Evolutionary conservation across 2,329 filamentous ascomycete species (phyloP), one percentile per base, ranked within the genome.

Genomic region (Daldinia sp.): DNA sequence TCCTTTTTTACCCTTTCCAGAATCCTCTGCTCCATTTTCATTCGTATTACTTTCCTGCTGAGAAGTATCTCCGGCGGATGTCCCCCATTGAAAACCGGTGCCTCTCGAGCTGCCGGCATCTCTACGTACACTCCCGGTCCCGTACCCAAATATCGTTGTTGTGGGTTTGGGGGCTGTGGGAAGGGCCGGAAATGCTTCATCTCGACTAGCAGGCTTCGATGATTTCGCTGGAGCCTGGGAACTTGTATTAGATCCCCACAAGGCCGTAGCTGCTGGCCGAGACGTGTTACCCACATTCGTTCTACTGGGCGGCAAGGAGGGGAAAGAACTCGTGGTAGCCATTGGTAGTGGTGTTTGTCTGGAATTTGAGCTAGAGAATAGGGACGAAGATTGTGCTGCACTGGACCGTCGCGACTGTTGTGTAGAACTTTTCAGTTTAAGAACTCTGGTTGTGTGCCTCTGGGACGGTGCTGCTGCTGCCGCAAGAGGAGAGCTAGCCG

Each of bases 141-240:
- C 86, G 68, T 88, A 88, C 2, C 85, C 85, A 56, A 88, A 87
- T 43, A 89, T 86, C 0, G 85, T 87, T 1, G 85, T 87, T 39
- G 81, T 80, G 2, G 85, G 85, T 71, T 89, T 97, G 0, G 91
- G 85, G 1, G 93, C 93, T 0, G 88, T 83, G 0, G 94, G 94
- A 0, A 97, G 83, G 1, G 93, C 89, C 0, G 94, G 94, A 77
- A 97, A 97, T 0, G 88, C 87, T 65, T 94, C 90, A 43, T 79
- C 78, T 47, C 75, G 77, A 27, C 72, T 73, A 23, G 63, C 58
- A n/a, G 69, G 59, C 21, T 70, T 66, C 7, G 53, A n/a, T 3
- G 62, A 13, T 47, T 60, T 68, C 11, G 64, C 25, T 17, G 68
- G 60, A 9, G 63, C 21, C 53, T 59, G 51, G 23, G 57, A 35